Base-by-base conservation (phyloP, 176 grass and related monocot species). In the Carex pumila region DNA sequence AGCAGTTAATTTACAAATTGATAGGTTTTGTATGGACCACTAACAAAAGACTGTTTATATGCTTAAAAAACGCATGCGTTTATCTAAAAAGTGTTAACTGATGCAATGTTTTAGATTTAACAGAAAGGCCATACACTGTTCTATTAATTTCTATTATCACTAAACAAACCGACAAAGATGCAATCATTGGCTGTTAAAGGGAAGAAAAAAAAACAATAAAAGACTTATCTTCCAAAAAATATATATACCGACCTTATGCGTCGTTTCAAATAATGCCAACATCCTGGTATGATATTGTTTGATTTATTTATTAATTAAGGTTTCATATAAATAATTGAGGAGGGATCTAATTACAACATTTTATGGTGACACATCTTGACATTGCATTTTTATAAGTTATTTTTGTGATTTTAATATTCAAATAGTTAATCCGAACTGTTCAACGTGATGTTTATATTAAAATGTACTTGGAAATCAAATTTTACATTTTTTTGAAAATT, bases 71-170 rank as follows among this genome's bases (percentile, higher is more conserved):
- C 3, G 73, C 73, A 78, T 78, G 50, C 73, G 50, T 78, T 78
- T 78, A 55, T 78, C 13, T 57, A 78, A 56, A 78, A 57, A 57
- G 50, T 11, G 47, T 49, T 29, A 56, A 32, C 6, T 78, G 73
- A 78, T 78, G 25, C 73, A 57, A 78, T 78, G 73, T 78, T 78
- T 57, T 78, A 78, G 73, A 78, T 57, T 78, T 15, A 78, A 78
- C 73, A 78, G 12, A 78, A 57, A 76, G 49, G 4, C 5, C 32
- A 76, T 15, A 31, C 18, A 71, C 37, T 71, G 65, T 68, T 68
- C 12, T 75, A 75, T 75, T 25, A 25, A 45, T 11, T 50, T 50
- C 4, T 4, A 57, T 56, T 78, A 75, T 31, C 71, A 57, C 73
- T 78, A 34, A 78, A 25, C 52, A 57, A 78, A 18, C 52, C 73